Base-by-base conservation (phyloP, 2,329 filamentous ascomycete genomes). In the Diplodia seriata region DNA sequence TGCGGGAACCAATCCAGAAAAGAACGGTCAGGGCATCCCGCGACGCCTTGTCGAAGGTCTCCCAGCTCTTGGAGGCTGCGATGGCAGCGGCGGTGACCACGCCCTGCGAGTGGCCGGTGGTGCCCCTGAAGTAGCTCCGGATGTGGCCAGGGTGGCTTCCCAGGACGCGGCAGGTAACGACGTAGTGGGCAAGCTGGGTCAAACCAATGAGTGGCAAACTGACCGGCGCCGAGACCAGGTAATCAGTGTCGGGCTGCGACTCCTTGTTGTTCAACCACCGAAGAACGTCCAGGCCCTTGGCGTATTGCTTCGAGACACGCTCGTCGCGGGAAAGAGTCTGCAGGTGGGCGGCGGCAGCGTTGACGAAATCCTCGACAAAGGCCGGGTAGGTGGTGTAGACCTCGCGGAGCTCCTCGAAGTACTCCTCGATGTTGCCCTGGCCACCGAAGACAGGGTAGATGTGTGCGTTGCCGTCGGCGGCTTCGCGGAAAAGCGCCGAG, bases 351-450 rank as follows among this genome's bases (percentile, higher is more conserved):
- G 95, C 94, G 8, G 93, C 90, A 29, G 89, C 87, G 33, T 86
- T 86, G 75, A 99, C 87, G 71, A 98, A 89, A 72, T 96, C 93
- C 73, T 92, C 91, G 5, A 97, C 89, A 73, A 99, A 96, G 33
- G 91, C 91, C 14, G 92, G 90, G 81, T 99, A 99, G 69, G 94
- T 97, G 74, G 85, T 89, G 83, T 94, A 94, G 68, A 98, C 87
- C 79, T 97, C 91, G 68, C 95, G 90, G 70, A 99, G 87, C 83
- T 99, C 95, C 73, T 99, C 94, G 76, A 99, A 99, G 82, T 99
- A 99, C 82, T 99, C 96, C 81, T 99, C 94, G 71, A 99, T 98
- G 81, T 99, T 99, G 74, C 95, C 95, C 80, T 99, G 95, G 7
- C 95, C 95, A 69, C 95, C 95, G 73, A 98, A 97, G 70, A 99